Evolutionary conservation across 306 rosid species (phyloP), one percentile per base, ranked within the genome.

Genomic region (Mimosa pudica): DNA sequence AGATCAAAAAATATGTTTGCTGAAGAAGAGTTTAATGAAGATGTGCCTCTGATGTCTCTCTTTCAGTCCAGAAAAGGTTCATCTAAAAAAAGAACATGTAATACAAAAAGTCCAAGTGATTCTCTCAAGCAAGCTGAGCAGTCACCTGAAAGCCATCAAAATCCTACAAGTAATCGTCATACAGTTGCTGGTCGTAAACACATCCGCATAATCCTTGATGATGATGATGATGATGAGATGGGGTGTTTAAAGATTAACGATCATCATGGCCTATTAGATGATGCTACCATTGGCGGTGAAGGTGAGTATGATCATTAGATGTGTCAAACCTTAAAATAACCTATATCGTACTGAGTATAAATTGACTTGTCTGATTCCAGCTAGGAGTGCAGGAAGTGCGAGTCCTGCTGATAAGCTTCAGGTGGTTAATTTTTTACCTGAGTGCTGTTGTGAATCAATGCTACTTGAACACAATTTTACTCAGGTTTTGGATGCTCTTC

Each of bases 11-110:
- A 85, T 68, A 54, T 38, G 52, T 62, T 79, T 61, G 55, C 80
- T 73, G 79, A 75, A 74, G 89, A 85, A 51, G 97, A 82, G 77
- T 76, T 73, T 74, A 74, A 81, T 32, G 94, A 92, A 71, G 94
- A 90, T 63, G 47, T 35, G 65, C 86, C 93, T 35, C 80, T 86
- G 33, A 81, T 76, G 79, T 88, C 95, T 67, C 78, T 85, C 35
- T 69, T 85, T 58, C 85, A 79, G 79, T 79, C 87, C 42, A 47
- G 54, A 38, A 86, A 86, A 75, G 72, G 76, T 17, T 91, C 90
- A 10, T 82, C 87, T 71, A 84, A 79, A 85, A 80, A 65, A 76
- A 49, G 24, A 17, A 55, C 89, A 77, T 60, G 73, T 68, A 81
- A 79, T 70, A 54, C 44, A 42, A 84, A 74, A 82, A 83, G 77